phyloP scores from a whole-genome alignment of 805 yeast species.

The Blastobotrys parvus region DNA sequence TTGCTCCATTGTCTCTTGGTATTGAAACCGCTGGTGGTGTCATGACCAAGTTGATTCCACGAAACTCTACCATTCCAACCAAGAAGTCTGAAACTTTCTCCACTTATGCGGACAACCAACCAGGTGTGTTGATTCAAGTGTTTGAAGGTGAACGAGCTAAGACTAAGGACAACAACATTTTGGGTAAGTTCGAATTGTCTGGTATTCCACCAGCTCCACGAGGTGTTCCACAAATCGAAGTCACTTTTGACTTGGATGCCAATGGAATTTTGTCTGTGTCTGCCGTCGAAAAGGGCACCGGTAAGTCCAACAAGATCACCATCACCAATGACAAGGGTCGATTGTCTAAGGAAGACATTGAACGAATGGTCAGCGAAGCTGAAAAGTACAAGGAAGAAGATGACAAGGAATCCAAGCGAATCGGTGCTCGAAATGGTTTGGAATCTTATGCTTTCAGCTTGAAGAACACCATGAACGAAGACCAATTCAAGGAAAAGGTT shows the following conservation, averaged over 20 bases:
- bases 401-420: slow-evolving; percentile 88
- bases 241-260: slow-evolving; percentile 93
- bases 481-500: slow-evolving; percentile 68
- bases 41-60: slow-evolving; percentile 96
- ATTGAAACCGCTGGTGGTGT: slow-evolving; percentile 99
- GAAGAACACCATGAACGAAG: slow-evolving; percentile 73
- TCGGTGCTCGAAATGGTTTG: slow-evolving; percentile 88
- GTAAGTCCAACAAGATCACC: slow-evolving; percentile 94
- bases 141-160: slow-evolving; percentile 97
- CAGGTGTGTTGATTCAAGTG: slow-evolving; percentile 96
- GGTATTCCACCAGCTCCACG: slow-evolving; percentile 99
- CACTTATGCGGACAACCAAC: slow-evolving; percentile 96
- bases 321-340: slow-evolving; percentile 99
- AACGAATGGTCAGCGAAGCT: slow-evolving; percentile 96
- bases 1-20: slow-evolving; percentile 95
- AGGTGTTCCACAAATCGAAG: slow-evolving; percentile 98
- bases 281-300: slow-evolving; percentile 97
- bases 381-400: slow-evolving; percentile 96
- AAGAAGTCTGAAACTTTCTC: slow-evolving; percentile 96
- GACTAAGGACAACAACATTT: slow-evolving; percentile 90
- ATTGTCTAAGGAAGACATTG: slow-evolving; percentile 94
- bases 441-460: slow-evolving; percentile 93
- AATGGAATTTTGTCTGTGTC: slow-evolving; percentile 95
- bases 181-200: slow-evolving; percentile 93
- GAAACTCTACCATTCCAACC: slow-evolving; percentile 97